Evolutionary conservation across 257 asterid genomes (phyloP), one percentile per base, ranked within the genome.

Genomic region (Rehmannia glutinosa): DNA sequence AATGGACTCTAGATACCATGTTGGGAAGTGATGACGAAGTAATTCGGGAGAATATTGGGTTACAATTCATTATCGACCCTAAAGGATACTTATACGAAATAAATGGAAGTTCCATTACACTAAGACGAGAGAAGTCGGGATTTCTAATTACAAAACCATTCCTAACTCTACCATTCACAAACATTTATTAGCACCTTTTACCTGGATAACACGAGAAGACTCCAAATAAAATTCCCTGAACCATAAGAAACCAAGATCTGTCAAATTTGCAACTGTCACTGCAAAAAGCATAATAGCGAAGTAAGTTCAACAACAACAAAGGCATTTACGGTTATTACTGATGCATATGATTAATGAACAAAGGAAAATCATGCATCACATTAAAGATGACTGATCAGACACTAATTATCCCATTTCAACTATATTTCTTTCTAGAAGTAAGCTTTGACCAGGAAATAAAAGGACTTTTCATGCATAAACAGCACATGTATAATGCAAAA

Each of bases 191-290:
- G 38, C 72, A 52, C 36, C 55, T 67, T 72, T 60, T 84, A 93
- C 99, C 99, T 93, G 99, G 74, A 94, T 94, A 80, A 91, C 99
- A 70, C 92, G 96, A 73, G 99, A 94, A 65, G 99, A 90, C 80
- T 94, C 99, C 91, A 94, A 78, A 83, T 94, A 94, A 83, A 94
- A 94, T 81, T 94, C 99, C 68, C 99, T 80, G 77, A 90, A 94
- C 99, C 99, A 94, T 71, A 94, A 76, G 85, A 94, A 94, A 71
- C 99, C 99, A 77, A 88, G 84, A 85, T 94, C 97, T 51, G 96
- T 81, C 86, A 94, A 78, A 58, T 83, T 80, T 71, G 91, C 83
- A 20, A 94, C 81, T 9, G 99, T 86, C 13, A 88, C 97, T 94
- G 96, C 95, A 85, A 71, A 72, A 78, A 71, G 68, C 63, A 81